Base-by-base conservation (phyloP, 306 rosid genomes). In the Elaeagnus macrophylla region DNA sequence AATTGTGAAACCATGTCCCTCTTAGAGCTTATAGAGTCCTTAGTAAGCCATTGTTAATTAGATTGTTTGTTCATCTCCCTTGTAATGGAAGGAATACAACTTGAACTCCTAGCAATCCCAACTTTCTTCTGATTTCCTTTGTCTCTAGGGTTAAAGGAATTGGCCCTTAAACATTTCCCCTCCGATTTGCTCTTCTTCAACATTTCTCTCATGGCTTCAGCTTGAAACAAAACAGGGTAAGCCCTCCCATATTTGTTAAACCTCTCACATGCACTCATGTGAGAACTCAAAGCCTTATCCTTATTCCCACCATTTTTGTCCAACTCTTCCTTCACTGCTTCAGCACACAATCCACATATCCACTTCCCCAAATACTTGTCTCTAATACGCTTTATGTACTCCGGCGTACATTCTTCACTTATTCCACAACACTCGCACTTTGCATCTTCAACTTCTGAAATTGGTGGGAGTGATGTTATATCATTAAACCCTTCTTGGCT, bases 391-490 rank as follows among this genome's bases (percentile, higher is more conserved):
- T 75, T 88, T 5, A 87, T 81, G 85, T 87, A 93, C 79, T 84
- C 94, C 0, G 69, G 78, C 12, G 99, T 93, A 79, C 86, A 87
- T 83, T 93, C 99, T 71, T 93, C 95, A 20, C 75, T 66, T 94
- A 93, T 93, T 4, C 99, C 96, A 43, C 99, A 93, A 15, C 99
- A 93, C 74, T 93, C 99, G 14, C 99, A 93, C 69, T 70, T 83
- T 0, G 89, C 95, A 39, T 93, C 76, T 66, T 75, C 94, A 0
- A 82, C 89, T 71, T 93, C 99, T 0, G 87, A 82, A 16, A 84
- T 75, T 1, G 95, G 47, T 7, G 85, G 84, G 6, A 93, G 89
- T 12, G 15, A 50, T 5, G 45, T 60, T 14, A 60, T 16, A 6
- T 73, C 60, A 0, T 51, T 75, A 1, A 75, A 37, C 36, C 11